Base-by-base conservation (phyloP, 1,284 basidiomycete genomes). In the Mycena sp. region DNA sequence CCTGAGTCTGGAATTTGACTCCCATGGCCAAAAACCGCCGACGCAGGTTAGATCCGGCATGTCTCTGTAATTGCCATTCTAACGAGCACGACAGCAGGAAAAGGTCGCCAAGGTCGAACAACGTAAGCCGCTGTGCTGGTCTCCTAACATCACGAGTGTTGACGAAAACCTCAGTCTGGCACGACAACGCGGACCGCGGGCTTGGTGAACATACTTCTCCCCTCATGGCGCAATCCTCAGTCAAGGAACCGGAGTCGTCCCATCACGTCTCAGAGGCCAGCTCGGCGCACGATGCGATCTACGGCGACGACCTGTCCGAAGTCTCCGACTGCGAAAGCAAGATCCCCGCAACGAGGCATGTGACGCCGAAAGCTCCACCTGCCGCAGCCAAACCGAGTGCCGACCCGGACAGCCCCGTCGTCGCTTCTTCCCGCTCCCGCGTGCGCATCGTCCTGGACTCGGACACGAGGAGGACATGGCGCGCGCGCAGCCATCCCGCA, bases 21-120 rank as follows among this genome's bases (percentile, higher is more conserved):
- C 62, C 3, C 53, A 21, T 21, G 46, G 4, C 7, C 17, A 17
- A 26, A 37, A 48, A 43, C 65, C 65, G 19, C 4, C 61, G 58
- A 67, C 62, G 37, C 58, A 61, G 57, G 65, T 64, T 28, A 46
- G 64, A 9, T 11, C 17, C 23, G 2, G 6, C n/a, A 6, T 50
- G 9, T 58, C 21, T 43, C 9, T 44, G 30, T 14, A 30, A 26
- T 9, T 41, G 16, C 23, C 21, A 9, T n/a, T n/a, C 29, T 49
- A 21, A 49, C 35, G 38, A 12, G 11, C 2, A 41, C 3, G 16
- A 28, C 32, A 62, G 55, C 50, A 67, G 35, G 61, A 67, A 44
- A 62, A 56, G 21, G 61, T 63, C 29, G 61, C 57, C 30, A 63
- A 67, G 38, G 53, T 67, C 12, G 46, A 63, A 45, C 53, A 58